Percentiles rank a stretch among this genome's conserved stretches.
Evolutionary conservation across 331 rosid genomes (phyloP).

Genomic region (Erythrophleum ivorense): DNA sequence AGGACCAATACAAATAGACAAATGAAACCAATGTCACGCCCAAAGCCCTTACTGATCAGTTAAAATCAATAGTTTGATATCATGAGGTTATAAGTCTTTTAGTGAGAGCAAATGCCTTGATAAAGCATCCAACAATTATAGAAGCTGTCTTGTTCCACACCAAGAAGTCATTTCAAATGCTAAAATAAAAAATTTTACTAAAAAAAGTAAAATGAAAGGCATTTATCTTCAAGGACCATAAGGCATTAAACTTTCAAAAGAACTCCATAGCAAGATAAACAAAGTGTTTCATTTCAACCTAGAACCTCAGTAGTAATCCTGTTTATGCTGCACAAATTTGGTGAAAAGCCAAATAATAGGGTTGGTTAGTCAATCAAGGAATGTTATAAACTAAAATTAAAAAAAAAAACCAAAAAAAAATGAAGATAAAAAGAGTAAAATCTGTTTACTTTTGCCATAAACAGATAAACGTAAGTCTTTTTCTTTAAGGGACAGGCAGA

Average conservation of each 20-base stretch:
- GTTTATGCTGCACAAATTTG: slow-evolving; percentile 14
- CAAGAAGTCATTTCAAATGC: slow-evolving; percentile 11
- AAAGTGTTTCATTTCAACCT: neutral
- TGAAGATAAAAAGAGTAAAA: neutral
- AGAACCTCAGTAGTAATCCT: slow-evolving; percentile 4
- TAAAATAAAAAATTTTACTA: neutral
- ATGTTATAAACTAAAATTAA: too few relatives aligned
- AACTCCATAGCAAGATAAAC: slow-evolving; percentile 12
- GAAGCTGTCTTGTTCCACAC: slow-evolving; percentile 9
- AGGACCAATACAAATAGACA: slow-evolving; percentile 1
- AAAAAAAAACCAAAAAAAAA: neutral
- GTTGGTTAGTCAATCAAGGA: neutral
- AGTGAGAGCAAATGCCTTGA: slow-evolving; percentile 8
- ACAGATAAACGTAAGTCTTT: neutral
- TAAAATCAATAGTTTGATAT: neutral
- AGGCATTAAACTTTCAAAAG: neutral
- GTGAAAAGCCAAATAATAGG: slow-evolving; percentile 21
- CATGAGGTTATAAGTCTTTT: neutral
- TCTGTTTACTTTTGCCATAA: neutral
- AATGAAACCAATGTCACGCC: slow-evolving; percentile 16
- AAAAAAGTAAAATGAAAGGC: neutral
- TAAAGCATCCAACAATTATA: slow-evolving; percentile 6
- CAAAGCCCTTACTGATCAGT: slow-evolving; percentile 9
- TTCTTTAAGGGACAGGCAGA: neutral
- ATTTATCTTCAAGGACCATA: neutral